Percentiles rank a stretch among this genome's conserved stretches.
phyloP scores from a whole-genome alignment of 352 stramenopile genomes.

The Phytophthora agathidicida region DNA sequence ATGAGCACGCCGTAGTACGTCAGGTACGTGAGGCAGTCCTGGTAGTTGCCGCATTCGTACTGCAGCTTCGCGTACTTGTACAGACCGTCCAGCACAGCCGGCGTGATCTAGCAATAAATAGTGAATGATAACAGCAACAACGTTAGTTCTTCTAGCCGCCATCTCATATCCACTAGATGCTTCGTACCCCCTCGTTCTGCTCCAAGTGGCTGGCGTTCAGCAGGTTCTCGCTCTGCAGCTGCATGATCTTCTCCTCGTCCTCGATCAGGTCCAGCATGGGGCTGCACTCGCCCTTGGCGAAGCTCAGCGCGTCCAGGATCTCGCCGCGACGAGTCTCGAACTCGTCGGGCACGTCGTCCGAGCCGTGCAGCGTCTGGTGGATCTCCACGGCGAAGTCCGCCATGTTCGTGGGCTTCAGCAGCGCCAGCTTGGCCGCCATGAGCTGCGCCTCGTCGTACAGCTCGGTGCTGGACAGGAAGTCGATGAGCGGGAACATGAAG shows the following conservation, averaged over 20 bases:
- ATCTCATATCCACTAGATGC: too few relatives aligned
- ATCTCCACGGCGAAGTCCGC: slow-evolving; percentile 97
- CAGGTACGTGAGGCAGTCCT: slow-evolving; percentile 90
- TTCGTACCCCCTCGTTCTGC: slow-evolving; percentile 79
- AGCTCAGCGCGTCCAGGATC: slow-evolving; percentile 80
- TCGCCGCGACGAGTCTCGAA: slow-evolving; percentile 83
- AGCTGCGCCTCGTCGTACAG: slow-evolving; percentile 93
- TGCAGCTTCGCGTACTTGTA: slow-evolving; percentile 97
- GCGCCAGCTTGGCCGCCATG: slow-evolving; percentile 89
- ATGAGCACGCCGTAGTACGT: slow-evolving; percentile 91
- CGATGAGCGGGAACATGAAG: slow-evolving; percentile 98
- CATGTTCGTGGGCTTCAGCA: slow-evolving; percentile 97
- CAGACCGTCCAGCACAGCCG: slow-evolving; percentile 89
- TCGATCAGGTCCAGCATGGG: slow-evolving; percentile 85
- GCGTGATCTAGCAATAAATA: slow-evolving; percentile 70
- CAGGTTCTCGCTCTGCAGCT: slow-evolving; percentile 83
- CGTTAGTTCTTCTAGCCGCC: too few relatives aligned
- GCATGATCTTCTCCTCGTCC: slow-evolving; percentile 88
- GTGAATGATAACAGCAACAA: too few relatives aligned
- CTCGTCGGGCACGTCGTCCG: slow-evolving; percentile 72
- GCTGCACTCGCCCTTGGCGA: slow-evolving; percentile 75
- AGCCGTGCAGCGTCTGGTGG: slow-evolving; percentile 91
- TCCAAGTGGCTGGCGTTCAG: slow-evolving; percentile 82
- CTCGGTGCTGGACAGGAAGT: slow-evolving; percentile 92
- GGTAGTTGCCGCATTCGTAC: slow-evolving; percentile 97